These are phyloP conservation scores for Raphanus sativus DNA, from an alignment of 345 rosid genomes.

Conservation along the genomic window DNA sequence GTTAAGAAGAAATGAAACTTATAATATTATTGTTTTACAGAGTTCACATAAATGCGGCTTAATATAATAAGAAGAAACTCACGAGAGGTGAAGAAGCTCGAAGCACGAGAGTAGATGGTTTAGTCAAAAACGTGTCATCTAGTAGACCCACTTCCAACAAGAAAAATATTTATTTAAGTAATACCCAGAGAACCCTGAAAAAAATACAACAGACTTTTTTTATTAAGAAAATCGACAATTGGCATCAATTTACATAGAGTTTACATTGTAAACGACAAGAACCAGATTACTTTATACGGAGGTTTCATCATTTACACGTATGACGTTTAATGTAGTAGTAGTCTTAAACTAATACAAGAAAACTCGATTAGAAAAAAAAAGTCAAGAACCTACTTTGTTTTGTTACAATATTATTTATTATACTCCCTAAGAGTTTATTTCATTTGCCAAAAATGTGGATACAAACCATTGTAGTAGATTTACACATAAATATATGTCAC, in stretches of 20 bases:
- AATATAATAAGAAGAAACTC: slow-evolving; percentile 17
- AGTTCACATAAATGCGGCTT: slow-evolving; percentile 15
- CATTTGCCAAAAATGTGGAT: slow-evolving; percentile 14
- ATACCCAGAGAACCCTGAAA: neutral
- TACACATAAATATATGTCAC: neutral
- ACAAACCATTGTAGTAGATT: neutral
- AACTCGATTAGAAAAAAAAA: neutral
- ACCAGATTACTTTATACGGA: neutral
- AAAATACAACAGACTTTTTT: neutral
- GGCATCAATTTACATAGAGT: slow-evolving; percentile 18
- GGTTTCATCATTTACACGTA: slow-evolving; percentile 25
- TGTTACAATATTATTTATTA: neutral
- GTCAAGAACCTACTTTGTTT: neutral
- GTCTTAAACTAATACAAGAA: neutral
- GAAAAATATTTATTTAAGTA: neutral
- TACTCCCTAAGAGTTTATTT: too few species aligned
- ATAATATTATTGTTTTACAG: neutral
- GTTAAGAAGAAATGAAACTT: slow-evolving; percentile 8
- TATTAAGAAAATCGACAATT: slow-evolving; percentile 21
- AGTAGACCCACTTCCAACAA: slow-evolving; percentile 35
- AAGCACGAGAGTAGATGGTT: slow-evolving; percentile 41
- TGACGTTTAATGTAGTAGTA: neutral
- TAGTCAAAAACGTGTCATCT: slow-evolving; percentile 33
- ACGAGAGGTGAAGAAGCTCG: slow-evolving; percentile 36
- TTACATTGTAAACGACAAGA: slow-evolving; percentile 25